Percentiles rank a stretch among this genome's conserved stretches.
Evolutionary conservation across 1,139 yeast species (phyloP).

Genomic region (Zygosaccharomyces sapae): DNA sequence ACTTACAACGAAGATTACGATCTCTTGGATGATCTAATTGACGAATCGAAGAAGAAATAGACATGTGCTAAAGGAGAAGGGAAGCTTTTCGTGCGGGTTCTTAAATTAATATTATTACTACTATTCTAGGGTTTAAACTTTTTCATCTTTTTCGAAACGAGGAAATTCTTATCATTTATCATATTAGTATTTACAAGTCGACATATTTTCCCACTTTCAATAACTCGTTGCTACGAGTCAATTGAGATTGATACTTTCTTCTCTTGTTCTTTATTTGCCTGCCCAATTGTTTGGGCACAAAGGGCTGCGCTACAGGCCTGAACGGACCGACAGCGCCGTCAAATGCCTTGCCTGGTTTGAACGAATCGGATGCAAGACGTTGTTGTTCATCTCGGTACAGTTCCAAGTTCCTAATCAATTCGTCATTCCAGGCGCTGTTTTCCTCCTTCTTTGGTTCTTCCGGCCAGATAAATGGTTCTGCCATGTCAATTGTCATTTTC

Average conservation of each 20-base stretch:
- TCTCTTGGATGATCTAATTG: conserved; percentile 13
- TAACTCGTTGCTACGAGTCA: conserved; percentile 17
- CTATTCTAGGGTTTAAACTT: not conserved
- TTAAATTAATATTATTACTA: no score
- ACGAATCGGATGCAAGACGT: conserved; percentile 60
- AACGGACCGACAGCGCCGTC: conserved; percentile 75
- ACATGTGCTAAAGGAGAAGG: not conserved
- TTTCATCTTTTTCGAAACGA: not conserved
- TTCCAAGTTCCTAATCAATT: conserved; percentile 40
- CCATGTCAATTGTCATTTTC: conserved; percentile 94
- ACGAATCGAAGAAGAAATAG: conserved; percentile 9
- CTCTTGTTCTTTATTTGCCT: conserved; percentile 43
- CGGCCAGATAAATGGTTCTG: conserved; percentile 93
- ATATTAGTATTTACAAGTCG: conserved; percentile 5
- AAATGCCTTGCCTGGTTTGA: conserved; percentile 66
- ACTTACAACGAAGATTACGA: conserved; percentile 13
- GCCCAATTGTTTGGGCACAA: conserved; percentile 53
- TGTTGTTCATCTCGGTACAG: conserved; percentile 44
- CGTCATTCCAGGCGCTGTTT: conserved; percentile 38
- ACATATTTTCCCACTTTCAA: conserved; percentile 16
- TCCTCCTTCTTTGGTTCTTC: conserved; percentile 50
- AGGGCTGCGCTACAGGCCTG: conserved; percentile 62
- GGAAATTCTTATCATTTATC: not conserved
- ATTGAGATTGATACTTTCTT: conserved; percentile 22
- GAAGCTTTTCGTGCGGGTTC: no score